Evolutionary conservation across 2,329 filamentous ascomycete species (phyloP).

Genomic region (Claviceps sp.): DNA sequence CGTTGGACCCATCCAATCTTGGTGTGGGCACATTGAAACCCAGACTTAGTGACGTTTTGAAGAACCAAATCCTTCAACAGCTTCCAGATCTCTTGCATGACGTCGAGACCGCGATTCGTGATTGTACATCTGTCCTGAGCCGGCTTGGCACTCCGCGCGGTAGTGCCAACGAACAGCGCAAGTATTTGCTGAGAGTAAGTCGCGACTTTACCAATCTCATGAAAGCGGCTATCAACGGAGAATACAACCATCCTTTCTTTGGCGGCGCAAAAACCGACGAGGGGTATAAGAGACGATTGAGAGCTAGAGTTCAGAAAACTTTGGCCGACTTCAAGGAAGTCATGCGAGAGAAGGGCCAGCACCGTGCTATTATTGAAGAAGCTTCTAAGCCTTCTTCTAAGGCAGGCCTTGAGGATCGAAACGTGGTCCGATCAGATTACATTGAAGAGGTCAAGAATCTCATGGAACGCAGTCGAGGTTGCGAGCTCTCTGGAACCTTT

Average conservation of each 20-base stretch:
- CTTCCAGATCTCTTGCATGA: slow-evolving; percentile 32
- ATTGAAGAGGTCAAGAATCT: neutral
- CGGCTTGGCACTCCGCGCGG: slow-evolving; percentile 35
- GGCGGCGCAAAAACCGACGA: slow-evolving; percentile 13
- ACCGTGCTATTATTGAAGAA: no score
- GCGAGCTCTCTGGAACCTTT: slow-evolving; percentile 48
- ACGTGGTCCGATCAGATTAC: no score
- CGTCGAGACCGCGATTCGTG: slow-evolving; percentile 16
- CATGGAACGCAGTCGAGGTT: slow-evolving; percentile 14
- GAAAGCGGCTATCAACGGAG: slow-evolving; percentile 33
- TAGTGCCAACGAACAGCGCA: slow-evolving; percentile 31
- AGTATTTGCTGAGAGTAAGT: slow-evolving; percentile 33
- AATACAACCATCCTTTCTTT: slow-evolving; percentile 40
- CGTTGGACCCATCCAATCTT: slow-evolving; percentile 20
- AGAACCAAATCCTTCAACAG: slow-evolving; percentile 30
- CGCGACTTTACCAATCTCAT: slow-evolving; percentile 30
- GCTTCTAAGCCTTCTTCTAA: no score
- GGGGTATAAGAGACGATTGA: slow-evolving; percentile 31
- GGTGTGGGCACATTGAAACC: slow-evolving; percentile 32
- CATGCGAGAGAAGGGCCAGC: slow-evolving; percentile 29
- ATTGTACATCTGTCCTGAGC: slow-evolving; percentile 17
- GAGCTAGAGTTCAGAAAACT: slow-evolving; percentile 37
- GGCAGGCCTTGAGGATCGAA: slow-evolving; percentile 14
- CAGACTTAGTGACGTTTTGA: slow-evolving; percentile 37
- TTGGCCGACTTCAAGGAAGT: slow-evolving; percentile 26